phyloP scores from a whole-genome alignment of 345 rosid species.

The Mallotus nudiflorus region DNA sequence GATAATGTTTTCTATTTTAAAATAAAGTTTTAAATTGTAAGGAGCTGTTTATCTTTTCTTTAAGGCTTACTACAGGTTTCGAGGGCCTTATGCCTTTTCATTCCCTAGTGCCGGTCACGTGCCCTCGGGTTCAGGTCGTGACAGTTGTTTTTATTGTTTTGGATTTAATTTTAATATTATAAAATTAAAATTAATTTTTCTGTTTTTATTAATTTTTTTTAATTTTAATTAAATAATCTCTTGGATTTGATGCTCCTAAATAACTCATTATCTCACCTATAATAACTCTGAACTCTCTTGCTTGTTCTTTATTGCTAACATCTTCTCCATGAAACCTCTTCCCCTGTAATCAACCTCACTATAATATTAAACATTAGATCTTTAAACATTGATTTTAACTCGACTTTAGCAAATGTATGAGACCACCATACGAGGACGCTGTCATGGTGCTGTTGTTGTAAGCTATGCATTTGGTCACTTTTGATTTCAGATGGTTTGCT shows the following conservation, averaged over 20 bases:
- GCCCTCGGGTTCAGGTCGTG: too few species aligned
- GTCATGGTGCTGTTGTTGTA: conserved; percentile 38
- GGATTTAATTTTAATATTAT: too few species aligned
- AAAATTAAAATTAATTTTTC: too few species aligned
- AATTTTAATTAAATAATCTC: conserved; percentile 57
- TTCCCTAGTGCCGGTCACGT: too few species aligned
- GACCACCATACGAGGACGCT: conserved; percentile 38
- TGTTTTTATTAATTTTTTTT: too few species aligned
- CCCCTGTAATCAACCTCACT: conserved; percentile 19
- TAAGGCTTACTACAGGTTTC: too few species aligned
- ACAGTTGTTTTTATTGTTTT: too few species aligned
- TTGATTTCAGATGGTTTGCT: conserved; percentile 23
- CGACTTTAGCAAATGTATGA: conserved; percentile 8
- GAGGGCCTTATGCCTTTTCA: too few species aligned
- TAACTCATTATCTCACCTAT: conserved; percentile 31
- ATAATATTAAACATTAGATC: conserved; percentile 27
- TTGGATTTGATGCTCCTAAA: conserved; percentile 35
- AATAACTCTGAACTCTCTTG: conserved; percentile 26
- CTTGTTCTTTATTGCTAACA: conserved; percentile 21
- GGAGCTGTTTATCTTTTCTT: too few species aligned
- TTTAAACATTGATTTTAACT: conserved; percentile 19
- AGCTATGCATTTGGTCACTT: not conserved
- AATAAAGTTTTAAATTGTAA: too few species aligned
- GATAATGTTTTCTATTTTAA: too few species aligned
- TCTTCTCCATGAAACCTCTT: conserved; percentile 34